Evolutionary conservation across 2,329 filamentous ascomycete species (phyloP), one percentile per base, ranked within the genome.

Genomic region (Berkeleyomyces rouxiae): DNA sequence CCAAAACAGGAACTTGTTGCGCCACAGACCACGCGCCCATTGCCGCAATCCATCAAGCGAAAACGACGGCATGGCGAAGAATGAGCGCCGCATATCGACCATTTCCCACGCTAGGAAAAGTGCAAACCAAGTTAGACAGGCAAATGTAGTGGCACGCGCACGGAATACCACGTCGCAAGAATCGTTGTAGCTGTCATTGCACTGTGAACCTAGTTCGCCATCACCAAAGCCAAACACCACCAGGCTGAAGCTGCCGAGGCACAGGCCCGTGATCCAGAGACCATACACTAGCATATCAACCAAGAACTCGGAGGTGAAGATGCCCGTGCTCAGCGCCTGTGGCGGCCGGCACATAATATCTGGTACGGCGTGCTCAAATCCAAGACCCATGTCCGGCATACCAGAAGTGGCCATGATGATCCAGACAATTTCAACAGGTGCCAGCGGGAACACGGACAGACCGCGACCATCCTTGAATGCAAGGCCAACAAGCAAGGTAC

Each of bases 51-150:
- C 51, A 5, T 23, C 51, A 11, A 31, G 7, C 0, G 82, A 84
- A 63, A 85, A 77, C 69, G 83, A 82, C 63, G 74, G 74, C 68
- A 79, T 82, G 33, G 78, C 80, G 79, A 90, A 90, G 76, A 90
- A 87, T 6, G 81, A 85, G 51, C 84, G 81, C 31, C 86, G 83
- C 73, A 86, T 80, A 68, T 87, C 79, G 65, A 88, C 78, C 79
- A 88, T 86, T 71, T 90, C 86, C 87, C 87, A 90, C 0, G 87
- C 87, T 4, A 88, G 77, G 75, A 90, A 87, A 16, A 90, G 78
- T 0, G 85, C 84, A 67, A 85, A 86, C 86, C 86, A 90, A 0
- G 86, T 90, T 61, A 90, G 77, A 67, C 82, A 86, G 40, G 84
- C 85, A 69, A 90, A 90, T 3, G 83, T 86, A 0, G 87, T 88